Evolutionary conservation across 1,284 basidiomycete species (phyloP).

Genomic region (Fomitopsis betulina): DNA sequence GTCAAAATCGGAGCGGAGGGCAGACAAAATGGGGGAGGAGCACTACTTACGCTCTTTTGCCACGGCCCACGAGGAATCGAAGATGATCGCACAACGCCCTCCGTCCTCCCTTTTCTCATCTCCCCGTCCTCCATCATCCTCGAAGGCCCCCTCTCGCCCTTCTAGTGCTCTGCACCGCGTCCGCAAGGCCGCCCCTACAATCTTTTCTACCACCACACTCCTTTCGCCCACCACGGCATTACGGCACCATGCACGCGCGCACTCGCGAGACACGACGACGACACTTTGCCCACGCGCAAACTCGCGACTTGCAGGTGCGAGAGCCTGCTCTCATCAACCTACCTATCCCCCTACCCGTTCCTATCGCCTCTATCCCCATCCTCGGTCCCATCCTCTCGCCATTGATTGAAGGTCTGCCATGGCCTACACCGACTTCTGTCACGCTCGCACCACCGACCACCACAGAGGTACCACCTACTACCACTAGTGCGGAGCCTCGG

Average conservation of each 20-base stretch:
- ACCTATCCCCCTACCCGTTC: conserved; percentile 34
- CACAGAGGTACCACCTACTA: conserved; percentile 8
- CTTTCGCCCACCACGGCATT: background rate
- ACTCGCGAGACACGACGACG: background rate
- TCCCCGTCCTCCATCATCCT: background rate
- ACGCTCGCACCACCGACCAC: conserved; percentile 9
- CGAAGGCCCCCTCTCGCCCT: background rate
- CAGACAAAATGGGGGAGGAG: background rate
- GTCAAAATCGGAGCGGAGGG: background rate
- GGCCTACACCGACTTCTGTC: conserved; percentile 9
- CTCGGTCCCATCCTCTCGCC: conserved; percentile 32
- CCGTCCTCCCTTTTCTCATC: background rate
- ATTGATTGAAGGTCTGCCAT: conserved; percentile 18
- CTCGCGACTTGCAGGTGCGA: conserved; percentile 28
- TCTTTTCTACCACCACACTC: conserved; percentile 2
- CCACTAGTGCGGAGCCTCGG: conserved; percentile 7
- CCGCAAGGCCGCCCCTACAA: background rate
- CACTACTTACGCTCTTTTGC: background rate
- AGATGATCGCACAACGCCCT: background rate
- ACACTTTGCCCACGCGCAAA: background rate
- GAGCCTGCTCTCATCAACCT: conserved; percentile 37
- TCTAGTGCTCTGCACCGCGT: background rate
- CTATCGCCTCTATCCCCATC: conserved; percentile 39
- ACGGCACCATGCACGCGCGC: background rate
- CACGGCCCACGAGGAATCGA: background rate